Percentiles rank a stretch among this genome's conserved stretches.
Conservation (phyloP, 78 protist species). For the Polysphondylium violaceum region DNA sequence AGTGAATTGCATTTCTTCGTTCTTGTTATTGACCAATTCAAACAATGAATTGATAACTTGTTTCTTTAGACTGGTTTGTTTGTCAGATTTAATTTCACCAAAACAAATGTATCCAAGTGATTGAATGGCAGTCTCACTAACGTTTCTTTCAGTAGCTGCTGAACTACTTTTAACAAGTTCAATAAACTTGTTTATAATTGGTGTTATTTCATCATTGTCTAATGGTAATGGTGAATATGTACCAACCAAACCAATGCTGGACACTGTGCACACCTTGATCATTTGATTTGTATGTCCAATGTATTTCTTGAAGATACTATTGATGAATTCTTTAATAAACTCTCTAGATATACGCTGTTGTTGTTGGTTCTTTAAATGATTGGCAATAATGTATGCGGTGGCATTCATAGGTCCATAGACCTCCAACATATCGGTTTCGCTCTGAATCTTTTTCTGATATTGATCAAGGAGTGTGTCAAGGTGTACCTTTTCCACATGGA, state of each 20-base stretch:
- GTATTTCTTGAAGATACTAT: not conserved
- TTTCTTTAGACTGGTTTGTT: not conserved
- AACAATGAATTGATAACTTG: conserved; percentile 52
- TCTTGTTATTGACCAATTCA: conserved; percentile 67
- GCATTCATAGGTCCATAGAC: conserved; percentile 36
- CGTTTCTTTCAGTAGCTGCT: conserved; percentile 22
- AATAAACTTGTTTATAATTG: conserved; percentile 4
- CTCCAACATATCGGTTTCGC: conserved; percentile 29
- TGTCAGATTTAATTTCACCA: not conserved
- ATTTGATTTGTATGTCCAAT: conserved; percentile 30
- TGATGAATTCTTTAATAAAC: not conserved
- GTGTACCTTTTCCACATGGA: not conserved
- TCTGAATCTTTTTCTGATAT: not conserved
- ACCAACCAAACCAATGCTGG: conserved; percentile 34
- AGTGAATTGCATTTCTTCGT: conserved; percentile 70
- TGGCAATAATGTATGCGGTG: conserved; percentile 5
- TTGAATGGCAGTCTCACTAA: conserved; percentile 19
- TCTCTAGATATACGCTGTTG: not conserved
- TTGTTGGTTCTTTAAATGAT: not conserved
- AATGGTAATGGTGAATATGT: conserved; percentile 16
- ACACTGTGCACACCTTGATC: conserved; percentile 5
- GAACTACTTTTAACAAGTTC: conserved; percentile 8
- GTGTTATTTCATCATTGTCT: not conserved
- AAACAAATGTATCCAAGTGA: conserved; percentile 45
- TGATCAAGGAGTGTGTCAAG: not conserved